Evolutionary conservation across 257 asterid genomes (phyloP), one percentile per base, ranked within the genome.

Genomic region (Echium plantagineum): DNA sequence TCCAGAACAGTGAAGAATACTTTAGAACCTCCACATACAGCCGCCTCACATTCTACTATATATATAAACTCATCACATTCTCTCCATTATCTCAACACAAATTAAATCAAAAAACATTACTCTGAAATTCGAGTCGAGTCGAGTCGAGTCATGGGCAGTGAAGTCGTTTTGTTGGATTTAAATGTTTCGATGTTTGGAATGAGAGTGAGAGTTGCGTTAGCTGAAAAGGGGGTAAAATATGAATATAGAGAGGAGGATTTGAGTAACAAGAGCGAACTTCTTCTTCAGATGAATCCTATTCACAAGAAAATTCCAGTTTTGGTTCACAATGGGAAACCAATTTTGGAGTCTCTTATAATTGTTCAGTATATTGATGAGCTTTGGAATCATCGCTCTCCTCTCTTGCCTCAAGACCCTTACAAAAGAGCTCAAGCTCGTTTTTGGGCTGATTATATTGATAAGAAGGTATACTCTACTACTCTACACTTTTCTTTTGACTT

Each of bases 371-470:
- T 73, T 16, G 71, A 73, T 60, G 74, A 73, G 30, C 59, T 61
- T 9, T 73, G 78, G 78, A 48, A 64, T 28, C 26, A 56, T 12
- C 57, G 57, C 15, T 18, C 62, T 17, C 64, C 70, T 8, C 64
- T 72, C 55, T 7, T 68, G 67, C 77, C 74, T 0, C 35, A 15
- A n/a, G n/a, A 68, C 63, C 74, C 74, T 64, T 63, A 64, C 57
- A 51, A 64, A 51, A 68, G 58, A 58, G 74, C 78, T 61, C 67
- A 68, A 32, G 65, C 68, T 55, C 61, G 71, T 54, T 68, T 73
- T 51, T 73, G 78, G 78, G 74, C 68, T 72, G 72, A 72, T 59
- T 72, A 57, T 18, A 66, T 72, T 42, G 77, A 72, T 60, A 63
- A 67, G 53, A 72, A 66, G 76, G 76, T n/a, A n/a, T n/a, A n/a